phyloP scores from a whole-genome alignment of 2,329 filamentous ascomycete genomes.

The Aspergillus sp. region DNA sequence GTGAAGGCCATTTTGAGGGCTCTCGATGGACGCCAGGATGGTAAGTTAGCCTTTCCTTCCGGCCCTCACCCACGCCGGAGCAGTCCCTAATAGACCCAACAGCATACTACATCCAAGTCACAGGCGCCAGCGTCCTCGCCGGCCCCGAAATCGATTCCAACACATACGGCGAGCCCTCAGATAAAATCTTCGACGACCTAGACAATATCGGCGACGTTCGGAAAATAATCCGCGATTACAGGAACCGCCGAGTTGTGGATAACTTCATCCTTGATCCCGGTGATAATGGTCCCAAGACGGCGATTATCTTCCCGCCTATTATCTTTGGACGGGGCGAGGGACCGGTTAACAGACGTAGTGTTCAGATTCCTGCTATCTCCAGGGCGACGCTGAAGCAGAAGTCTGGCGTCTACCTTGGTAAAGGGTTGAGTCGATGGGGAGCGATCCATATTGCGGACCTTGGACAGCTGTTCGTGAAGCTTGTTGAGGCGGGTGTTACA shows the following conservation, averaged over 20 bases:
- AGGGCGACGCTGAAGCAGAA: constrained; percentile 44
- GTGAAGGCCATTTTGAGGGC: constrained; percentile 38
- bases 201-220: constrained; percentile 31
- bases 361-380: constrained; percentile 51
- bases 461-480: constrained; percentile 51
- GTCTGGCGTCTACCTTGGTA: constrained; percentile 53
- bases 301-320: constrained; percentile 62
- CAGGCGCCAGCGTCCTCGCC: constrained; percentile 40
- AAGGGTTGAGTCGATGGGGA: constrained; percentile 58
- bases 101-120: constrained; percentile 41
- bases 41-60: too few relatives aligned
- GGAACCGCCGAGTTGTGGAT: constrained; percentile 65
- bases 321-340: constrained; percentile 59
- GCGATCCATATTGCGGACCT: constrained; percentile 62
- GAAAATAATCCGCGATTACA: constrained; percentile 27
- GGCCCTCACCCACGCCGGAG: too few relatives aligned
- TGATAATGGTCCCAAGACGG: constrained; percentile 50
- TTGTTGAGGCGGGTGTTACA: constrained; percentile 47
- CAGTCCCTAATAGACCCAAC: too few relatives aligned
- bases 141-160: constrained; percentile 34
- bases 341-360: constrained; percentile 49
- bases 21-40: constrained; percentile 41
- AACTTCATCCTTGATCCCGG: constrained; percentile 58
- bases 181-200: constrained; percentile 39
- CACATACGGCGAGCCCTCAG: constrained; percentile 31